Percentiles rank a stretch among this genome's conserved stretches.
These are phyloP conservation scores for Salvia miltiorrhiza DNA, from an alignment of 257 asterid genomes.

Conservation along the genomic window DNA sequence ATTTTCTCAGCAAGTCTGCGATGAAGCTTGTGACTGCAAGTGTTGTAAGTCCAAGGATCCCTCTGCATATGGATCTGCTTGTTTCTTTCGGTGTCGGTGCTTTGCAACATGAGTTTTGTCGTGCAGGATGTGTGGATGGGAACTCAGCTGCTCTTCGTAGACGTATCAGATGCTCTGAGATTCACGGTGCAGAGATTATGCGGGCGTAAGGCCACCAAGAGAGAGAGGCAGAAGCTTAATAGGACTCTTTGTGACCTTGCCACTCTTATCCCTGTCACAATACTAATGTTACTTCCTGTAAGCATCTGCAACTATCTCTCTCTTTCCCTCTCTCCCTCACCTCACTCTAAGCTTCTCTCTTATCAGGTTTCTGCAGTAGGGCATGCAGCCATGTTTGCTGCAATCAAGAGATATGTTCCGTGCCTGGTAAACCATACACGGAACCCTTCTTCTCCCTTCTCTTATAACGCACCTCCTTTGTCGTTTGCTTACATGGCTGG, in stretches of 20 bases:
- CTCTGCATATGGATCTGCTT: not conserved
- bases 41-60: slow-evolving; percentile 41
- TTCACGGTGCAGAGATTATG: slow-evolving; percentile 40
- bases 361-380: slow-evolving; percentile 76
- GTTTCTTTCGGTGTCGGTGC: not conserved
- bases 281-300: slow-evolving; percentile 82
- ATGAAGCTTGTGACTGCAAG: slow-evolving; percentile 49
- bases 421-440: slow-evolving; percentile 42
- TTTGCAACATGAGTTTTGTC: slow-evolving; percentile 4
- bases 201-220: slow-evolving; percentile 48
- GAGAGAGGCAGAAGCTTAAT: slow-evolving; percentile 61
- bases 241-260: slow-evolving; percentile 54
- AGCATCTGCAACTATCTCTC: slow-evolving; percentile 16
- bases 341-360: not conserved
- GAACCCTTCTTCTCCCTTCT: not conserved
- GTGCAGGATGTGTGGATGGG: slow-evolving; percentile 80
- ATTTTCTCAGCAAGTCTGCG: slow-evolving; percentile 45
- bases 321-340: not conserved
- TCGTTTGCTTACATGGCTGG: not conserved
- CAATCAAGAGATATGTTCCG: slow-evolving; percentile 68
- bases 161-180: slow-evolving; percentile 37
- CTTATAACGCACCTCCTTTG: not conserved
- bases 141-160: slow-evolving; percentile 58
- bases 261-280: slow-evolving; percentile 65
- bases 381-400: slow-evolving; percentile 86